Base-by-base conservation (phyloP, 1,284 basidiomycete genomes). In the Wolfiporia cocos region DNA sequence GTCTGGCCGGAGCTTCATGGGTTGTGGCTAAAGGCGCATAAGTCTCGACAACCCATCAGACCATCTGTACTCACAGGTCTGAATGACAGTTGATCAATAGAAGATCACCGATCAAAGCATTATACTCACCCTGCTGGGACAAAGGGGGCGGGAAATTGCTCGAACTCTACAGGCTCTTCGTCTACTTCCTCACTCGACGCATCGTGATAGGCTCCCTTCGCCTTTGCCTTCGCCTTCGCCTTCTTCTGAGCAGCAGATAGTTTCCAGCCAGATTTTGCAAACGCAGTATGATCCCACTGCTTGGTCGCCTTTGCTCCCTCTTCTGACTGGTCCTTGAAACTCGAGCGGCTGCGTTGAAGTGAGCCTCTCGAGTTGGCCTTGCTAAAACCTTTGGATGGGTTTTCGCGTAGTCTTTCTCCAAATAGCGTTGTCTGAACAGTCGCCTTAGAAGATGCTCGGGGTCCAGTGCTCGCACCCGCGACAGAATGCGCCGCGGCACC, bases 261-360 rank as follows among this genome's bases (percentile, higher is more conserved):
- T 56, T 71, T 76, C 56, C 74, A 65, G 0, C 89, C 91, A 1
- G 80, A 77, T 64, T 87, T 86, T 1, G 89, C 81, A 56, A 87
- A 93, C 11, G 69, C 78, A 0, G 90, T 89, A 19, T 88, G 81
- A 58, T 94, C 89, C 92, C 92, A 95, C 39, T 73, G 68, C 65
- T 92, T 94, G 0, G 73, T 79, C 59, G 80, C 82, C 38, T 67
- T 70, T 2, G 75, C 67, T 39, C 72, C 74, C 37, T 73, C 70
- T 6, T 75, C 74, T 46, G 77, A 77, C 0, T 64, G 59, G 48
- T 68, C 70, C 12, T 64, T 66, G 17, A 46, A 50, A 17, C 52
- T 50, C 1, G 76, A 74, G 44, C 67, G 71, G n/a, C 66, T 65
- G 43, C 66, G 58, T 44, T 68, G 64, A 36, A 69, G 54, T n/a